phyloP scores from a whole-genome alignment of 129 eudicot genomes.

The Flaveria brownii region DNA sequence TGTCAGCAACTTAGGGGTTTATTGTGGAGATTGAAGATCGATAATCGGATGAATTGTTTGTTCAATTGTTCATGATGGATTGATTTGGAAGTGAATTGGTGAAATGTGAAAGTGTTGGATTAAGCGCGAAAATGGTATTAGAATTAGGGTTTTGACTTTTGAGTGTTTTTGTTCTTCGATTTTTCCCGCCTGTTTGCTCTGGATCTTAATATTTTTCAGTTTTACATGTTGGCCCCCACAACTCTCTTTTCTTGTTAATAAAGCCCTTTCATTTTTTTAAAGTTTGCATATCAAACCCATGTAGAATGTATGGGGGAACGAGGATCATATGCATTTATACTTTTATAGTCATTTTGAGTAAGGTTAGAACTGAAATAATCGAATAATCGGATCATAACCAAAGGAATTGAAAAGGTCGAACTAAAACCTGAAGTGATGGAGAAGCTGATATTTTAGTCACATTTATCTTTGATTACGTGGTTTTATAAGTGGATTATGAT shows the following conservation, averaged over 20 bases:
- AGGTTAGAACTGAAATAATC: background rate
- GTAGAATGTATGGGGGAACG: background rate
- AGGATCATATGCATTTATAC: background rate
- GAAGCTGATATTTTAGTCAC: background rate
- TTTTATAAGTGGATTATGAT: background rate
- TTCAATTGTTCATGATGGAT: slow-evolving; percentile 17
- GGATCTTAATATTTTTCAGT: background rate
- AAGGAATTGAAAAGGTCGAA: background rate
- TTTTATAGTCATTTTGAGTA: background rate
- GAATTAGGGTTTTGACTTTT: slow-evolving; percentile 39
- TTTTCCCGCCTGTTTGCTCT: slow-evolving; percentile 38
- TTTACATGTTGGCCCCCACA: slow-evolving; percentile 1
- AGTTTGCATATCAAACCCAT: background rate
- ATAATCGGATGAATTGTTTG: background rate
- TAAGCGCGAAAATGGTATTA: slow-evolving; percentile 33
- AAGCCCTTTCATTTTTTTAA: background rate
- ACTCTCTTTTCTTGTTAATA: background rate
- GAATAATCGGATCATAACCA: background rate
- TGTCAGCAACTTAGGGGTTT: slow-evolving; percentile 16
- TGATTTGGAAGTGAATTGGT: slow-evolving; percentile 12
- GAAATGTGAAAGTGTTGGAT: slow-evolving; percentile 7
- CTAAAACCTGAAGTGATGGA: background rate
- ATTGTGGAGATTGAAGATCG: slow-evolving; percentile 5
- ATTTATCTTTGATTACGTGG: background rate
- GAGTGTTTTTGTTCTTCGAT: slow-evolving; percentile 14